Evolutionary conservation across 305 asterid species (phyloP).

Genomic region (Plantago coronopus): DNA sequence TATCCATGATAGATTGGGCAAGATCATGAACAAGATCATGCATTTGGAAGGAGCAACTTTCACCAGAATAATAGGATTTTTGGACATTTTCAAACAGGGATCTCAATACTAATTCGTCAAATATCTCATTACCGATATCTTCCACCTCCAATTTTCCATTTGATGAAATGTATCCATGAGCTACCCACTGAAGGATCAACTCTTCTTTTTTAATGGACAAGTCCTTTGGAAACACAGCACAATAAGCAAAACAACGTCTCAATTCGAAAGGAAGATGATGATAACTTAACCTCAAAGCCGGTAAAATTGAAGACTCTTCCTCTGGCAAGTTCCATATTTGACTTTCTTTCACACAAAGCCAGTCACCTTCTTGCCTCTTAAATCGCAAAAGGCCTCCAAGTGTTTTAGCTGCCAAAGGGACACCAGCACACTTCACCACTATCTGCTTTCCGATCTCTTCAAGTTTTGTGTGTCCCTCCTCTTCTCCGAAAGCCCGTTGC

Average conservation of each 20-base stretch:
- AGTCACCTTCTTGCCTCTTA: background rate
- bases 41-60: background rate
- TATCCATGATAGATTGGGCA: slow-evolving; percentile 6
- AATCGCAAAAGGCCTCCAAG: slow-evolving; percentile 5
- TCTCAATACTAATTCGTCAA: background rate
- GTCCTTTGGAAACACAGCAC: slow-evolving; percentile 5
- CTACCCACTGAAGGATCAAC: slow-evolving; percentile 5
- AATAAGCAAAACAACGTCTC: slow-evolving; percentile 6
- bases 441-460: background rate
- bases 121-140: background rate
- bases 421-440: slow-evolving; percentile 1
- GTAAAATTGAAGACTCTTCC: background rate
- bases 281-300: slow-evolving; percentile 4
- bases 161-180: background rate
- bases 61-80: background rate
- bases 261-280: slow-evolving; percentile 2
- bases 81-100: background rate
- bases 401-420: slow-evolving; percentile 3
- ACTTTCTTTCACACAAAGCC: slow-evolving; percentile 2
- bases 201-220: background rate
- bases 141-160: background rate
- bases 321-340: slow-evolving; percentile 1
- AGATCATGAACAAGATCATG: slow-evolving; percentile 10
- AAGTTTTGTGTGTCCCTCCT: background rate
- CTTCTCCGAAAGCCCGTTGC: background rate